These are phyloP conservation scores for Plasmodium chabaudi DNA, from an alignment of 169 alveolate species.

Conservation along the genomic window DNA sequence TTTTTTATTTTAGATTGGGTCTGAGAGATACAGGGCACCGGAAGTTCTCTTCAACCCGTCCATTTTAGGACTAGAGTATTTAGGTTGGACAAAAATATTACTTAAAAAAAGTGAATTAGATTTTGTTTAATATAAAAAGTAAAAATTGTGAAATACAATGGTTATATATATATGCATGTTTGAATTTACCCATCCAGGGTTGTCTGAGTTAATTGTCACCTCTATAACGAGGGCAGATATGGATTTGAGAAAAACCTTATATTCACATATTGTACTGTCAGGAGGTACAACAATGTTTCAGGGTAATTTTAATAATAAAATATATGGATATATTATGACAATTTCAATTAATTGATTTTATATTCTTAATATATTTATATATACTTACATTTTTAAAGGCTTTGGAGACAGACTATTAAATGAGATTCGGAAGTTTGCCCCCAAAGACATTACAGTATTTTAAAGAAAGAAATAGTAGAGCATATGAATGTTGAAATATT, in stretches of 20 bases:
- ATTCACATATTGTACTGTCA: constrained; percentile 83
- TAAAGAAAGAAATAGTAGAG: background rate
- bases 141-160: background rate
- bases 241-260: constrained; percentile 85
- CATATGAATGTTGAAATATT: background rate
- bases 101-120: background rate
- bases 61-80: constrained; percentile 69
- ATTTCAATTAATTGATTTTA: constrained; percentile 5
- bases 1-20: constrained; percentile 59
- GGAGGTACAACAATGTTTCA: constrained; percentile 89
- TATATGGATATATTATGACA: background rate
- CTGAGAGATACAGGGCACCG: constrained; percentile 80
- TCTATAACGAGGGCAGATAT: constrained; percentile 85
- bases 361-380: background rate
- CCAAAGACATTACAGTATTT: constrained; percentile 80
- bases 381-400: constrained; percentile 28
- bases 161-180: background rate
- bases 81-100: constrained; percentile 38
- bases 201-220: constrained; percentile 78
- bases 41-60: constrained; percentile 80
- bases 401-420: constrained; percentile 82
- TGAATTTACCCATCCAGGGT: constrained; percentile 43
- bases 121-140: too few relatives aligned
- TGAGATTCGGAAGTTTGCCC: constrained; percentile 83
- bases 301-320: constrained; percentile 49